Percentiles rank a stretch among this genome's conserved stretches.
Conservation (phyloP, 75 land plant species). For the Sequoia sempervirens region DNA sequence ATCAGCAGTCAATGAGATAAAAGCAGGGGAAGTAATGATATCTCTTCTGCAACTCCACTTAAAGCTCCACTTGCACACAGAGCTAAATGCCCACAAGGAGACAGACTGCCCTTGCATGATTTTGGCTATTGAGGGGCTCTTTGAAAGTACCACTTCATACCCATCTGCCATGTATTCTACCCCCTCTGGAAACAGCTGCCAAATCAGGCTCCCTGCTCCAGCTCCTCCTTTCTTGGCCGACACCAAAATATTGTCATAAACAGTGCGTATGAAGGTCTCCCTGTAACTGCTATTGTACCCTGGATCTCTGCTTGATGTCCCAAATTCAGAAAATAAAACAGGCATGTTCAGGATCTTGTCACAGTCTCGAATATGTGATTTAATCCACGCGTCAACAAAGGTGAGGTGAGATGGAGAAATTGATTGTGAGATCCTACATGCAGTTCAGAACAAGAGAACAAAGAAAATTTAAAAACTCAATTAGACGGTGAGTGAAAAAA, state of each 20-base stretch:
- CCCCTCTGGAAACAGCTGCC: constrained; percentile 86
- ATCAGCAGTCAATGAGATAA: neutral
- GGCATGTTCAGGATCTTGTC: constrained; percentile 63
- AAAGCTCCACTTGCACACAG: neutral
- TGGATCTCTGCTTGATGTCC: constrained; percentile 48
- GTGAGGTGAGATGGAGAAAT: constrained; percentile 41
- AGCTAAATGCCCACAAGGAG: neutral
- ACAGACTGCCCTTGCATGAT: constrained; percentile 58
- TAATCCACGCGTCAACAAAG: constrained; percentile 65
- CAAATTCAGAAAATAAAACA: constrained; percentile 77
- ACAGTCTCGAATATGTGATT: constrained; percentile 68
- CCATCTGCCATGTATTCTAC: constrained; percentile 81
- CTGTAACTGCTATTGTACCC: constrained; percentile 52
- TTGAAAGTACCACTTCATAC: constrained; percentile 46
- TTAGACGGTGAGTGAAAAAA: neutral
- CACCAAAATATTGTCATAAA: constrained; percentile 46
- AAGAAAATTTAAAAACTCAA: too few relatives aligned
- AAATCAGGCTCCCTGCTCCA: constrained; percentile 75
- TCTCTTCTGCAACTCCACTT: neutral
- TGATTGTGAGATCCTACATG: constrained; percentile 48
- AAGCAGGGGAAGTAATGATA: neutral
- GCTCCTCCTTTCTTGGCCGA: constrained; percentile 65
- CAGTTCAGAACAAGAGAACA: neutral
- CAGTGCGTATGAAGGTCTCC: constrained; percentile 33
- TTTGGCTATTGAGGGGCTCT: constrained; percentile 34